Base-by-base conservation (phyloP, 805 yeast genomes). In the Wickerhamiella domercqiae region DNA sequence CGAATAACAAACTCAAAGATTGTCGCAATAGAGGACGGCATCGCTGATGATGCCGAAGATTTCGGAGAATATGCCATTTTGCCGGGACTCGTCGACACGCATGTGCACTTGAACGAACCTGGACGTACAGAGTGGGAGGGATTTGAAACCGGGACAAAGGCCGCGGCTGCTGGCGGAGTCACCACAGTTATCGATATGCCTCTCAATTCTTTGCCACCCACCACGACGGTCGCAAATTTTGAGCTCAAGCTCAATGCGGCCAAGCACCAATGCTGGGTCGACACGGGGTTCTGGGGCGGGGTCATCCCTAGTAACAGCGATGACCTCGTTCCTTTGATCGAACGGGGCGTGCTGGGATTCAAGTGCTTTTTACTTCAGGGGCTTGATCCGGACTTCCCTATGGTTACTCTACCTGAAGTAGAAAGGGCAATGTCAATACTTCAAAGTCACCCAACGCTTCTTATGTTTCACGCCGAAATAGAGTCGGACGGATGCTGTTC, bases 111-210 rank as follows among this genome's bases (percentile, higher is more conserved):
- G 48, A 87, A 87, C 56, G 97, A 87, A 49, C 26, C 26, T 24
- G 11, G 11, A 13, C 64, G 96, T 48, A 86, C 96, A 1, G 94
- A 84, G 44, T 86, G 97, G 97, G 97, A 86, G 58, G 97, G 97
- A 1, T 86, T 87, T 55, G 94, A 75, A n/a, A 78, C 94, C 0
- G 97, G 97, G 0, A 86, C 97, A 0, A 76, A 77, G 53, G 80
- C 94, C 2, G 96, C 96, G 0, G 93, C 93, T 0, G 68, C 86
- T 9, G 97, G 97, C 14, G 97, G 97, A 40, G 96, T 86, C 35
- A 86, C 97, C 18, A 84, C 95, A 0, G 93, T 86, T 15, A 70
- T 86, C 15, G 97, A 86, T 55, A 86, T 86, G 97, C 97, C 97
- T 0, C 62, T 86, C 53, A 86, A 86, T 57, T 94, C 95, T 3